These are phyloP conservation scores for Fusarium denticulatum DNA, from an alignment of 2,329 filamentous ascomycete species.

Conservation along the genomic window DNA sequence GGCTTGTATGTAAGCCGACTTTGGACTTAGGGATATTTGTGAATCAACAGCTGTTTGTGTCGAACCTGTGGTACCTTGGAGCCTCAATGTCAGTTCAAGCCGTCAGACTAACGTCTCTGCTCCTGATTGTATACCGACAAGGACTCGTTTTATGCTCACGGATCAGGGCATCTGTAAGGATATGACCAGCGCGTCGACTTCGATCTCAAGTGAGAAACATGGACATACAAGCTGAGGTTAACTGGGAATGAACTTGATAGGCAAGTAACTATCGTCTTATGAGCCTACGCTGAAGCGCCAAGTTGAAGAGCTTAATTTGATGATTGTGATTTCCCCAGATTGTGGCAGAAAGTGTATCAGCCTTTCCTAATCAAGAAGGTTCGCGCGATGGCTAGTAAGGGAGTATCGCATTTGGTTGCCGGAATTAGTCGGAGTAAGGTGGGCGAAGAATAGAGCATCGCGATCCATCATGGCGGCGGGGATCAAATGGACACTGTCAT, in stretches of 20 bases:
- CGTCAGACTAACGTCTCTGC: not conserved
- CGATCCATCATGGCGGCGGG: conserved; percentile 25
- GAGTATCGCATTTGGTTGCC: not conserved
- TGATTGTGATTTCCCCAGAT: not conserved
- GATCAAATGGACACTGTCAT: not conserved
- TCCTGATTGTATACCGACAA: not conserved
- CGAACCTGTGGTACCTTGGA: not conserved
- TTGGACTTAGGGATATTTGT: not conserved
- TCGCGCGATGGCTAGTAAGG: not conserved
- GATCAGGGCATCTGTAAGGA: not conserved
- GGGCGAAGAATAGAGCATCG: not conserved
- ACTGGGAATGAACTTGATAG: not conserved
- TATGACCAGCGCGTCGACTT: not conserved
- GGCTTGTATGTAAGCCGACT: no score
- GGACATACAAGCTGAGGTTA: not conserved
- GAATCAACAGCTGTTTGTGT: not conserved
- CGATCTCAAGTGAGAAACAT: not conserved
- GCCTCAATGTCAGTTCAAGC: not conserved
- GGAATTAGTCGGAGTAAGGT: conserved; percentile 4
- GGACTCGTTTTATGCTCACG: not conserved
- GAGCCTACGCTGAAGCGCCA: not conserved
- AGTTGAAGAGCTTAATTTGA: not conserved
- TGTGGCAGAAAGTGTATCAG: not conserved
- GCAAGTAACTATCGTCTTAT: not conserved
- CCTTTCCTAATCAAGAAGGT: not conserved